phyloP scores from a whole-genome alignment of 306 rosid genomes.

The Notholithocarpus densiflorus region DNA sequence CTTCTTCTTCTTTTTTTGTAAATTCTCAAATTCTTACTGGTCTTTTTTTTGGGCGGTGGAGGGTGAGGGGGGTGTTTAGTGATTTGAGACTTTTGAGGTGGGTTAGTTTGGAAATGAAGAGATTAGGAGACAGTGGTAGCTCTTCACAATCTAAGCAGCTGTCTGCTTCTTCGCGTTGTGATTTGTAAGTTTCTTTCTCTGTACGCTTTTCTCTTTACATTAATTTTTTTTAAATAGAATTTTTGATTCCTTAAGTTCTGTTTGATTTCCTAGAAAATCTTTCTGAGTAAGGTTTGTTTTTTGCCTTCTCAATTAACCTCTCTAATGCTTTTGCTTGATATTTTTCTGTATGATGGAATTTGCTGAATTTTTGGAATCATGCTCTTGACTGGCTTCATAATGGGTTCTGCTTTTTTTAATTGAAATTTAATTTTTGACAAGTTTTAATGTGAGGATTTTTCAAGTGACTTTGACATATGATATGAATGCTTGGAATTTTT shows the following conservation, averaged over 20 bases:
- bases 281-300: neutral
- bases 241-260: slow-evolving; percentile 14
- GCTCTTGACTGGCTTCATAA: neutral
- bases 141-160: slow-evolving; percentile 62
- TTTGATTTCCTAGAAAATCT: neutral
- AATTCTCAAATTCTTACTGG: no score
- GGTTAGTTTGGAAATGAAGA: neutral
- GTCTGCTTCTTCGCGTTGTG: slow-evolving; percentile 48
- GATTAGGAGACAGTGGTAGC: slow-evolving; percentile 15
- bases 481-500: neutral
- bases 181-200: slow-evolving; percentile 52
- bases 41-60: no score
- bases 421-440: no score
- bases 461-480: neutral
- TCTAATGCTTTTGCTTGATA: no score
- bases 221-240: slow-evolving; percentile 5
- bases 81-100: neutral
- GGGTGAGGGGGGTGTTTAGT: neutral
- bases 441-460: neutral
- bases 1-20: no score
- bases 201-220: neutral
- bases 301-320: no score
- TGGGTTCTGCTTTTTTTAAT: no score
- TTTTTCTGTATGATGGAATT: neutral
- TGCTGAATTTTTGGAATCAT: slow-evolving; percentile 9